Conservation (phyloP, 192 early-diverging fungal species). For the Backusella circina region DNA sequence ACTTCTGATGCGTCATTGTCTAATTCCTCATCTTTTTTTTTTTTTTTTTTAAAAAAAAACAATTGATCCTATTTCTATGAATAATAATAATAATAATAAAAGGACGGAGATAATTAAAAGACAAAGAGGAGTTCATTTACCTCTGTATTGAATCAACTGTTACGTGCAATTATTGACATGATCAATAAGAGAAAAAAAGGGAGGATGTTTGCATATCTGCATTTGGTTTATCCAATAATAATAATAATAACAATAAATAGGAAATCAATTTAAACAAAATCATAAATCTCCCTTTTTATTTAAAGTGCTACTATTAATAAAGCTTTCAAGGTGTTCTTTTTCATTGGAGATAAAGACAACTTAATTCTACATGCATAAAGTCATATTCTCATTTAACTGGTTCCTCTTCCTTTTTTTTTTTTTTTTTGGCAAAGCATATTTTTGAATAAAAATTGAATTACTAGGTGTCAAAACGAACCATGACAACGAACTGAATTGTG, state of each 20-base stretch:
- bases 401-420: too few relatives aligned
- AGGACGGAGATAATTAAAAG: background rate
- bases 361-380: too few relatives aligned
- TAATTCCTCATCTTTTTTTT: background rate
- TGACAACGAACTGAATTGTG: too few relatives aligned
- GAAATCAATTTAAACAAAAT: background rate
- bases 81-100: too few relatives aligned
- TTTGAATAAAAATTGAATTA: too few relatives aligned
- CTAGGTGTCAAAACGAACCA: too few relatives aligned
- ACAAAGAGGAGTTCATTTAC: background rate
- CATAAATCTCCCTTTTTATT: background rate
- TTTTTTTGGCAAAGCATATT: too few relatives aligned
- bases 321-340: too few relatives aligned
- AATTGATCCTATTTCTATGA: too few relatives aligned
- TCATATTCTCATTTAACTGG: too few relatives aligned
- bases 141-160: background rate
- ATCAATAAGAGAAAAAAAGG: background rate
- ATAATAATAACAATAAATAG: background rate
- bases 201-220: background rate
- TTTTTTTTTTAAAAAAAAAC: too few relatives aligned
- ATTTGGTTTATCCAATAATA: background rate
- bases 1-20: conserved; percentile 1
- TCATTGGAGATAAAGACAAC: too few relatives aligned
- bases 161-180: background rate
- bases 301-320: background rate